Conservation (phyloP, 768 basidiomycete species). For the Termitomyces sp. region DNA sequence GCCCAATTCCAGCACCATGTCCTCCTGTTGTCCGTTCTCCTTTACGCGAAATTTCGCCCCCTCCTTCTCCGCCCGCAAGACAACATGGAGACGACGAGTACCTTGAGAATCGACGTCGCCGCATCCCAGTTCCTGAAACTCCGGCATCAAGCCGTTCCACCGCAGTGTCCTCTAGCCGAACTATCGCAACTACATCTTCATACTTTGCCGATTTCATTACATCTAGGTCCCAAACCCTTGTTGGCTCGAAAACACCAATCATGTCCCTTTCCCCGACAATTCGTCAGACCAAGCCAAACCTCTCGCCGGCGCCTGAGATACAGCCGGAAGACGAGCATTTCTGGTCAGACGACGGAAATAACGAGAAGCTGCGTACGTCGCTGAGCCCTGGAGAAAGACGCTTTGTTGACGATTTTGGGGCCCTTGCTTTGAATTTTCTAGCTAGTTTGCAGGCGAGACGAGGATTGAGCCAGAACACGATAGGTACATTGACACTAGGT, state of each 20-base stretch:
- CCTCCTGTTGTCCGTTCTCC: constrained; percentile 25
- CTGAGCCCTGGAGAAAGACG: not conserved
- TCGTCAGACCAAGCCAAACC: constrained; percentile 3
- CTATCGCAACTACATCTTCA: constrained; percentile 9
- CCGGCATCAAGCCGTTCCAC: not conserved
- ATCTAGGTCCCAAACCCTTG: constrained; percentile 6
- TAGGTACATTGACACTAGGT: not conserved
- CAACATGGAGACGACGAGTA: constrained; percentile 26
- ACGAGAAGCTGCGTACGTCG: constrained; percentile 7
- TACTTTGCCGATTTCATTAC: constrained; percentile 9
- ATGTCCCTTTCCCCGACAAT: constrained; percentile 16
- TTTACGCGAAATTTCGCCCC: constrained; percentile 32
- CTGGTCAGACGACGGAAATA: constrained; percentile 10
- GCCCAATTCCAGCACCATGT: constrained; percentile 8
- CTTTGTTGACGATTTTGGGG: constrained; percentile 2
- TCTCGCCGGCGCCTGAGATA: constrained; percentile 5
- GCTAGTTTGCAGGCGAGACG: not conserved
- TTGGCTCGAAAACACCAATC: constrained; percentile 1
- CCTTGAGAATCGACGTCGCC: constrained; percentile 31
- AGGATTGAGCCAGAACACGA: not conserved
- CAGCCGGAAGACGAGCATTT: constrained; percentile 13
- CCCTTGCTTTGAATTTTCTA: constrained; percentile 4
- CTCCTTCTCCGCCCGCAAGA: constrained; percentile 19
- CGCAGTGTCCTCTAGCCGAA: not conserved
- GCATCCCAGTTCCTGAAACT: constrained; percentile 20